Evolutionary conservation across 2,329 filamentous ascomycete genomes (phyloP).

Genomic region (Botrytis fragariae): DNA sequence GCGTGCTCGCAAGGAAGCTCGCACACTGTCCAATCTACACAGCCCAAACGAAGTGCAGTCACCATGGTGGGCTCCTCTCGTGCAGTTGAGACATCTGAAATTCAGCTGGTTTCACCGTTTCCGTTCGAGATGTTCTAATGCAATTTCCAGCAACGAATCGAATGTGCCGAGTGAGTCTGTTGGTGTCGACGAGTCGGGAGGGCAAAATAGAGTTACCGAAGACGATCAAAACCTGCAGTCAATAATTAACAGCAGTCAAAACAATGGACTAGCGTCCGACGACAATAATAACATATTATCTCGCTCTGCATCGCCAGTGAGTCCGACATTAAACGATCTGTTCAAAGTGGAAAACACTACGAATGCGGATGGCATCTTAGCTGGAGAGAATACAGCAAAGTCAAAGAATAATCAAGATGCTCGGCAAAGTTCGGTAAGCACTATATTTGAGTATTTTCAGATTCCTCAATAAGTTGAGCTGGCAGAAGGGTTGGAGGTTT

Average conservation of each 20-base stretch:
- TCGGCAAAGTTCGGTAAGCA: not conserved
- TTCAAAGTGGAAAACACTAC: not conserved
- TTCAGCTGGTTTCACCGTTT: not conserved
- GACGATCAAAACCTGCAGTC: not conserved
- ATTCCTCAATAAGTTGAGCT: not conserved
- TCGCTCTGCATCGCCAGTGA: not conserved
- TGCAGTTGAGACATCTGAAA: not conserved
- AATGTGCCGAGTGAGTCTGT: not conserved
- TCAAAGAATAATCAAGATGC: fast-evolving
- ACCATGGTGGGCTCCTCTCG: not conserved
- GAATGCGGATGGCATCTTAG: not conserved
- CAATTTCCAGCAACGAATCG: not conserved
- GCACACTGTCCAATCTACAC: not conserved
- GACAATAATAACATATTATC: not conserved
- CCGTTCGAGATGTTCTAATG: not conserved
- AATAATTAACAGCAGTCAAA: not conserved
- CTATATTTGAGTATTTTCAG: not conserved
- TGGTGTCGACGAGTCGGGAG: not conserved
- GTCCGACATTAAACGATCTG: not conserved
- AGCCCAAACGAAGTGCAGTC: not conserved
- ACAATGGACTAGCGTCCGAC: no score
- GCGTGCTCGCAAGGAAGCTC: not conserved
- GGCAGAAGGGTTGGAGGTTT: not conserved
- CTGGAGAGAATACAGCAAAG: not conserved
- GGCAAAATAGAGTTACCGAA: no score